These are phyloP conservation scores for Pythium graminicola DNA, from an alignment of 352 stramenopile species.

Conservation along the genomic window DNA sequence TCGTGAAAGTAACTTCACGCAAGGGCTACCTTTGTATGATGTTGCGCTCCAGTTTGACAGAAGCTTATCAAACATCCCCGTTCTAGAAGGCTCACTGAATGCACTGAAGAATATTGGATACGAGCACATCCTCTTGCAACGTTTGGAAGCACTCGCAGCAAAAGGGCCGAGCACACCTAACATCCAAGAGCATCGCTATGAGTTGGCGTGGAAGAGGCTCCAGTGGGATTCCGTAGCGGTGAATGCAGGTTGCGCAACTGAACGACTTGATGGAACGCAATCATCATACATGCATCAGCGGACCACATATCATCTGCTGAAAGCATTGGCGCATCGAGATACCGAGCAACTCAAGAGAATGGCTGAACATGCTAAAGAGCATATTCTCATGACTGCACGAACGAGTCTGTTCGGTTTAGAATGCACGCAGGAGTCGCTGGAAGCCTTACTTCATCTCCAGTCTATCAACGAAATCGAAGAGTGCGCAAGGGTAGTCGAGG, in stretches of 20 bases:
- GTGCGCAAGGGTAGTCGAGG: conserved; percentile 8
- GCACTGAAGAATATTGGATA: conserved; percentile 66
- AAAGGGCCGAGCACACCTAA: conserved; percentile 7
- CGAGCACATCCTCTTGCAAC: conserved; percentile 57
- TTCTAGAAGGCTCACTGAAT: conserved; percentile 45
- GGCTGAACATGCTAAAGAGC: conserved; percentile 34
- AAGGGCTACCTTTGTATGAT: conserved; percentile 70
- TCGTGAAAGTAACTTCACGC: conserved; percentile 48
- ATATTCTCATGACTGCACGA: conserved; percentile 46
- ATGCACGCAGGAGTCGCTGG: conserved; percentile 52
- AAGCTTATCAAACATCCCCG: neutral
- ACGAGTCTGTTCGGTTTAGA: conserved; percentile 65
- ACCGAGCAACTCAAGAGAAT: conserved; percentile 31
- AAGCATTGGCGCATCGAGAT: conserved; percentile 52
- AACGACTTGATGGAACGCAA: neutral
- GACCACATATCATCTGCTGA: conserved; percentile 46
- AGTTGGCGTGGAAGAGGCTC: conserved; percentile 72
- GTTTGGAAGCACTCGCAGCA: conserved; percentile 32
- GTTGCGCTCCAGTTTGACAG: conserved; percentile 46
- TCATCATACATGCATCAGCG: conserved; percentile 42
- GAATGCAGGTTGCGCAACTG: neutral
- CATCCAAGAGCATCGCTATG: conserved; percentile 57
- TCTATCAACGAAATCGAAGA: conserved; percentile 62
- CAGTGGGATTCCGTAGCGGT: conserved; percentile 55
- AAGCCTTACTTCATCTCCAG: conserved; percentile 47